phyloP scores from a whole-genome alignment of 345 rosid genomes.

The Pugionium dolabratum region DNA sequence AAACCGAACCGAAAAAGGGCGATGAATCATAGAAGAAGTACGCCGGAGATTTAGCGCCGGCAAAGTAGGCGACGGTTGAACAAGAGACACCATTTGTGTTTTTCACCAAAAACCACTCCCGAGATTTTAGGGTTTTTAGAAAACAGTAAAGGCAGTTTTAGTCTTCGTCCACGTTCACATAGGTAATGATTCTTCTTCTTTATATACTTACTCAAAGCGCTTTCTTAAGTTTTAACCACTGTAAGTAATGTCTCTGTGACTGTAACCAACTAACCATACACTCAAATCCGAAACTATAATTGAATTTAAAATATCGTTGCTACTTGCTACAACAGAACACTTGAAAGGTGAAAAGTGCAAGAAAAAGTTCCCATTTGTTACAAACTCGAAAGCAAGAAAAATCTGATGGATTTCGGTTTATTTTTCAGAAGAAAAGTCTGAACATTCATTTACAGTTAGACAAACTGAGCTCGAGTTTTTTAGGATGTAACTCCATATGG shows the following conservation, averaged over 20 bases:
- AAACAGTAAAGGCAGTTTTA: conserved; percentile 10
- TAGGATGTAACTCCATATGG: conserved; percentile 68
- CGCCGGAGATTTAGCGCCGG: conserved; percentile 38
- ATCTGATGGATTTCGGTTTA: not conserved
- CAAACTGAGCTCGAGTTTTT: conserved; percentile 2
- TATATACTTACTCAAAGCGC: not conserved
- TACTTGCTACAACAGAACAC: not conserved
- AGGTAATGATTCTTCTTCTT: not conserved
- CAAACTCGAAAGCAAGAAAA: conserved; percentile 14
- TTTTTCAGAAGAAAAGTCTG: not conserved
- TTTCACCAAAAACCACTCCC: conserved; percentile 1
- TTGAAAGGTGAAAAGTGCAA: not conserved
- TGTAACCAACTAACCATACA: conserved; percentile 9
- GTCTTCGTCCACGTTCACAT: not conserved
- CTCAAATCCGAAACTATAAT: not conserved
- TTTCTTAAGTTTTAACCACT: not conserved
- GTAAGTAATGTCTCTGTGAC: not conserved
- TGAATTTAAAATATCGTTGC: not conserved
- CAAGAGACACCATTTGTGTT: conserved; percentile 29
- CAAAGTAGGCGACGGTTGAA: conserved; percentile 19
- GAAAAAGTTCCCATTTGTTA: not conserved
- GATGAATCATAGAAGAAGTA: conserved; percentile 17
- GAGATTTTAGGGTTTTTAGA: conserved; percentile 27
- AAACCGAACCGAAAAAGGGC: conserved; percentile 31
- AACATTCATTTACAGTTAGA: conserved; percentile 24